Evolutionary conservation across 2,329 filamentous ascomycete species (phyloP), one percentile per base, ranked within the genome.

Genomic region (Colletotrichum magnum): DNA sequence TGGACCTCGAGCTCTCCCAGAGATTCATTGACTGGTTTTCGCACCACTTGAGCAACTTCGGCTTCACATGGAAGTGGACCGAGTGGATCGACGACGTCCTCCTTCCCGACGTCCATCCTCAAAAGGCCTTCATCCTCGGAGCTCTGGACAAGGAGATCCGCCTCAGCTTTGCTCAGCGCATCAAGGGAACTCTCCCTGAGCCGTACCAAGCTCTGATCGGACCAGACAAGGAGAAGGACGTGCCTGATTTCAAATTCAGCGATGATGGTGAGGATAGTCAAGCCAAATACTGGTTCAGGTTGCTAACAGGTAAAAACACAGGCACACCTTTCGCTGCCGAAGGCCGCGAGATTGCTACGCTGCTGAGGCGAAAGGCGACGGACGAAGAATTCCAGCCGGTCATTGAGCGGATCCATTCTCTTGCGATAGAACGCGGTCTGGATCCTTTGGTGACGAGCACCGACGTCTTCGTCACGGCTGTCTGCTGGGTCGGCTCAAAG

Each of bases 31-130:
- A 98, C 79, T 99, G 96, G 96, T 99, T 99, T 77, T 89, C 95
- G 18, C 96, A 99, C 79, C 96, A 99, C 83, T 84, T 99, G 73
- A 98, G 95, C 83, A 99, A 99, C 83, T 99, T 99, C 78, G 96
- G 97, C 61, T 99, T 98, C 79, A 96, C 96, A 10, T 99, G 96
- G 96, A 98, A 98, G 82, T 99, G 96, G 96, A 92, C 93, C 16
- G 96, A 99, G 82, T 99, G 96, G 96, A 88, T 93, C 56, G 94
- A 95, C 16, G 94, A 98, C 77, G 90, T 97, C 16, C 87, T 90
- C 51, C 87, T 97, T 28, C 88, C 93, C 0, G 85, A 92, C 69
- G 83, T 96, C 41, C 90, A 97, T 78, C 95, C 96, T 1, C 93
- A 92, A 82, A 98, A 98, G 82, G 94, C 95, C 39, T 98, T 99